Evolutionary conservation across 2,329 filamentous ascomycete genomes (phyloP), one percentile per base, ranked within the genome.

Genomic region (Fusarium newnesense): DNA sequence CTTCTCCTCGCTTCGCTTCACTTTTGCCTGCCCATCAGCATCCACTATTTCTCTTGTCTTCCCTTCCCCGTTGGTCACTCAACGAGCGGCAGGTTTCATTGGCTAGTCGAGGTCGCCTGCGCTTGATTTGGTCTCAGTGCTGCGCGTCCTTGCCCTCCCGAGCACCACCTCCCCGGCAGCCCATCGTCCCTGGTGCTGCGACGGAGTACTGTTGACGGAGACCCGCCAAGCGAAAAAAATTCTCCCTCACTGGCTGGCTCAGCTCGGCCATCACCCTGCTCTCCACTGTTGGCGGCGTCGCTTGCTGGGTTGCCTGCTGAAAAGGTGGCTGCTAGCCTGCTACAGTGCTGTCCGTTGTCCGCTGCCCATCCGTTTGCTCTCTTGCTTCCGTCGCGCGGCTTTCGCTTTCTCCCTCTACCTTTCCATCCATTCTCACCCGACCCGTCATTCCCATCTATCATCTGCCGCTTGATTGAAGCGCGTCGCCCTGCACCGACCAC

Each of bases 171-270:
- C 21, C 44, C 43, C 12, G 12, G 44, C 47, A 34, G n/a, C 32
- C 34, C 50, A 53, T 58, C 5, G 57, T 24, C 34, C 49, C 43
- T 69, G 61, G 52, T 43, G 64, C 58, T 67, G 64, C 57, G 32
- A 32, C 21, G 28, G 12, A 32, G 28, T 18, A 24, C 30, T 69
- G 67, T 72, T 70, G 71, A 72, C 67, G 67, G 74, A 71, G 68
- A 76, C 54, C 64, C 39, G 39, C 78, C 54, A 53, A 28, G 39
- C 77, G 78, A 81, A 81, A 81, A 28, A 81, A 78, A 79, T 80
- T 81, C 78, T 79, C 72, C 73, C 73, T 77, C 72, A 75, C 72
- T 74, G 73, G 70, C 69, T 75, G 59, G 71, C 52, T 58, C 18
- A 60, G 49, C 39, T 53, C 30, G 40, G 19, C 62, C 43, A 59